A percentile compares a stretch with the other conserved stretches of the same genome.
Evolutionary conservation across 768 basidiomycete species (phyloP).

Genomic region (Pholiota microspora): DNA sequence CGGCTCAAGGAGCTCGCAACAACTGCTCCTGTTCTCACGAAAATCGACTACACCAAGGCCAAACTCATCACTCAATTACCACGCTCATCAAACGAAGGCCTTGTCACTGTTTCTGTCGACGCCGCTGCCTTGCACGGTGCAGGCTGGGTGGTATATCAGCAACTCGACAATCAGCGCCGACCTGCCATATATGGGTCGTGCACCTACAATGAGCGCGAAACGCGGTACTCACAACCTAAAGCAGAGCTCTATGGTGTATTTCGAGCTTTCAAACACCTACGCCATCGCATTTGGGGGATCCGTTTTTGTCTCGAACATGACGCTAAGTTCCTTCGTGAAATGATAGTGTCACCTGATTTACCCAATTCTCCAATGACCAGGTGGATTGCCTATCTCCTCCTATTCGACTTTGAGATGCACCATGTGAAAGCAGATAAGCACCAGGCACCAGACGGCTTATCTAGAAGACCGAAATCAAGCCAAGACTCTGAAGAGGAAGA

Average conservation of each 20-base stretch:
- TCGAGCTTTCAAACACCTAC: constrained; percentile 14
- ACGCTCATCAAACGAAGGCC: constrained; percentile 13
- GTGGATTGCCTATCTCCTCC: no score
- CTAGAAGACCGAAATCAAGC: no score
- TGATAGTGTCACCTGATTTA: no score
- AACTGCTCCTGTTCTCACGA: constrained; percentile 22
- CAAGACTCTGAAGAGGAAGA: no score
- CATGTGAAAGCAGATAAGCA: no score
- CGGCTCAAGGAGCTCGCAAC: constrained; percentile 25
- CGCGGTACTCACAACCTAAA: constrained; percentile 32
- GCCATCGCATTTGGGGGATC: constrained; percentile 5
- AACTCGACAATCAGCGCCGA: no score
- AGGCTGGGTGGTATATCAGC: no score
- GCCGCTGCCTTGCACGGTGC: constrained; percentile 23
- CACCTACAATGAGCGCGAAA: constrained; percentile 28
- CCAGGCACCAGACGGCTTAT: no score
- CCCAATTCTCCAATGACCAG: no score
- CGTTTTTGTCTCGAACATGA: constrained; percentile 2
- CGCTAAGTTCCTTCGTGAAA: constrained; percentile 7
- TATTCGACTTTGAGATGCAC: no score
- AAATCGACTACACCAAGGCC: constrained; percentile 22
- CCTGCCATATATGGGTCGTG: constrained; percentile 28
- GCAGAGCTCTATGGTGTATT: constrained; percentile 30
- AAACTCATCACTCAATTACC: constrained; percentile 16
- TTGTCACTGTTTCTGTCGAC: constrained; percentile 31